Evolutionary conservation across 495 filamentous ascomycete genomes (phyloP).

Genomic region (Podospora anserina): DNA sequence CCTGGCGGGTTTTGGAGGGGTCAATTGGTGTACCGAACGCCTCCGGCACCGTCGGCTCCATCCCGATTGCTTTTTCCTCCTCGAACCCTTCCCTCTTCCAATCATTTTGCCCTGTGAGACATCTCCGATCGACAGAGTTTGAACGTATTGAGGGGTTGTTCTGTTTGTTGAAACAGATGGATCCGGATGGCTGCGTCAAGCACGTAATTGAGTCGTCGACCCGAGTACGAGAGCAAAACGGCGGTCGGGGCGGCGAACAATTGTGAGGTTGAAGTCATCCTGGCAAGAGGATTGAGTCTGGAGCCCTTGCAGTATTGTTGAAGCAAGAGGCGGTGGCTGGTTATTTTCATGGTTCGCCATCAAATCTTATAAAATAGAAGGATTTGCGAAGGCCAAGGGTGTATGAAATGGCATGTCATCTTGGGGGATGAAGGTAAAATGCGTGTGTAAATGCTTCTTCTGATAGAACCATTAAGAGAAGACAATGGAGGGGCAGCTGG

Average conservation of each 20-base stretch:
- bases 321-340: background rate
- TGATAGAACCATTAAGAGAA: background rate
- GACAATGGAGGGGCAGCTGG: background rate
- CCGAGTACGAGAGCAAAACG: background rate
- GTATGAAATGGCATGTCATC: background rate
- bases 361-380: background rate
- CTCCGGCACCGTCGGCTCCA: background rate
- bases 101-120: background rate
- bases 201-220: background rate
- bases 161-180: background rate
- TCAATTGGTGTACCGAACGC: slow-evolving; percentile 6
- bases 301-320: background rate
- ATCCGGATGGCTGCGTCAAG: background rate
- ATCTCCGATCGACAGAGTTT: background rate
- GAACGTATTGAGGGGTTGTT: background rate
- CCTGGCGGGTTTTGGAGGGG: slow-evolving; percentile 20
- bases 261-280: background rate
- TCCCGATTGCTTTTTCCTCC: background rate
- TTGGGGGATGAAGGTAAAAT: background rate
- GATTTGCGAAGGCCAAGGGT: background rate
- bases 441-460: background rate
- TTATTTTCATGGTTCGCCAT: background rate
- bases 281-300: background rate
- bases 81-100: background rate
- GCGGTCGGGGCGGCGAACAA: background rate